Evolutionary conservation across 1,284 basidiomycete genomes (phyloP), one percentile per base, ranked within the genome.

Genomic region (Sporisorium graminicola): DNA sequence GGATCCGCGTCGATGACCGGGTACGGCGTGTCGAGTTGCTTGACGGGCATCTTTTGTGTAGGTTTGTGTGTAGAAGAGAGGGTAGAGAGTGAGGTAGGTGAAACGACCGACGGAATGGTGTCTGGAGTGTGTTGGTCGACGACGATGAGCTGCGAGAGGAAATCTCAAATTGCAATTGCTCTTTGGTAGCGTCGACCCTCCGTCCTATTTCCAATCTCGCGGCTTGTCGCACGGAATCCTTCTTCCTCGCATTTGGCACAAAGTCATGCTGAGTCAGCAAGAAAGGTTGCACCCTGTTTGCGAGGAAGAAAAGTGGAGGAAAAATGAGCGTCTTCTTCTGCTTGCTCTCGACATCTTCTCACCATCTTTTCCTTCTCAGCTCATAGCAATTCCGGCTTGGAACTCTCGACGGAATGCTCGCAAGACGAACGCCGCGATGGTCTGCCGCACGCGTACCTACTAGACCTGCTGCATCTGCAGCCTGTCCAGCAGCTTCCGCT

Each of bases 1-100:
- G 96, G 96, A 89, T 99, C 97, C 3, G 90, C 88, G 87, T 98
- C 95, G 58, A 86, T 85, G 29, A 79, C 71, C 13, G 82, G 82
- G 67, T 74, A 85, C 47, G 80, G 79, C 52, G 82, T 82, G 50
- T 81, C 71, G 65, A 83, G 65, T 60, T 82, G 69, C 68, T 82
- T 80, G 59, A 78, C 50, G 43, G 76, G 68, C 68, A 70, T 70
- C 58, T 53, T 65, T 29, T 60, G 24, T 54, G 27, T 42, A 27
- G 29, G 29, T 31, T 5, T 58, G 47, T 69, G 46, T 43, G 27
- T n/a, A n/a, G 40, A 20, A 16, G 40, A 13, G 12, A 35, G 35
- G 35, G 35, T 3, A 35, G 5, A 10, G 5, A 35, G 35, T 35
- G 35, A 43, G 6, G 44, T 14, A 33, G 35, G 51, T 59, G 20